These are phyloP conservation scores for Eruca vesicaria DNA, from an alignment of 441 rosid genomes.

Conservation along the genomic window DNA sequence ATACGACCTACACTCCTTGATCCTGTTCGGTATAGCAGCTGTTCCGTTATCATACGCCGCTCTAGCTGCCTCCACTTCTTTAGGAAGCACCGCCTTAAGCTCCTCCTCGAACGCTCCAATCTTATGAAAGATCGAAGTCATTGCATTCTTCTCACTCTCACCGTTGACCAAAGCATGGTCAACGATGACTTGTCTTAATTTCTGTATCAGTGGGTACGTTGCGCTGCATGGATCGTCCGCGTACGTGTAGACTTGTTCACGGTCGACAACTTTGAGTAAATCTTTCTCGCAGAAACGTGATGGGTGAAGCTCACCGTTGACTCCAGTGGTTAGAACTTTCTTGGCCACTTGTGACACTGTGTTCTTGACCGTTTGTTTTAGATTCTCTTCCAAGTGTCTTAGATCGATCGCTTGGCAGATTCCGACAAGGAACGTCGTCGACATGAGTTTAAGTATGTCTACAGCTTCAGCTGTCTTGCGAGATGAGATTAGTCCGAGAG, in stretches of 20 bases:
- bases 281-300: constrained; percentile 39
- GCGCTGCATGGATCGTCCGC: constrained; percentile 69
- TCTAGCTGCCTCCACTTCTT: constrained; percentile 59
- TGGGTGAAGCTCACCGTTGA: constrained; percentile 40
- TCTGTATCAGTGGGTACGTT: constrained; percentile 65
- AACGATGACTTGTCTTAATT: constrained; percentile 63
- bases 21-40: constrained; percentile 49
- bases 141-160: constrained; percentile 50
- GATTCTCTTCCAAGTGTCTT: constrained; percentile 61
- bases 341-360: constrained; percentile 36
- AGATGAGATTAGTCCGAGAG: constrained; percentile 51
- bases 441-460: constrained; percentile 43
- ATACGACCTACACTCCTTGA: constrained; percentile 72
- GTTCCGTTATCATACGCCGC: constrained; percentile 45
- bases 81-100: constrained; percentile 51
- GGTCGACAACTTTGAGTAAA: constrained; percentile 40
- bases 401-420: constrained; percentile 38
- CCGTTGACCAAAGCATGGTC: constrained; percentile 72
- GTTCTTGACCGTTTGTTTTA: constrained; percentile 40
- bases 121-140: constrained; percentile 67
- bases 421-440: constrained; percentile 35
- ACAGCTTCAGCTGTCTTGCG: constrained; percentile 70
- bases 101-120: constrained; percentile 66
- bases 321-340: constrained; percentile 26
- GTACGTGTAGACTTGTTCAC: constrained; percentile 61